phyloP scores from a whole-genome alignment of 345 rosid species.

The Heritiera fomes region DNA sequence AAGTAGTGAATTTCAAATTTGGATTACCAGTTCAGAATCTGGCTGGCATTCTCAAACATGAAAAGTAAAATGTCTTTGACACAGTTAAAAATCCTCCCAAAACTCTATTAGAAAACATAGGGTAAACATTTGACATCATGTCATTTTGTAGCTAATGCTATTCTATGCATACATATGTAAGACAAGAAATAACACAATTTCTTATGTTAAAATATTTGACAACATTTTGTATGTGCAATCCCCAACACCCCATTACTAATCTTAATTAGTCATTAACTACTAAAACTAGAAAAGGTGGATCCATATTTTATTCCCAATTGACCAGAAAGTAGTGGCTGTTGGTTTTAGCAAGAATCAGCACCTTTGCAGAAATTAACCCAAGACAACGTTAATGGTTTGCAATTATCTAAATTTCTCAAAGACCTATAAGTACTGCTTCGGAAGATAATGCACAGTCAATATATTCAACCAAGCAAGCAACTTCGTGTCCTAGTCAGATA shows the following conservation, averaged over 20 bases:
- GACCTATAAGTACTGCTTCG: not conserved
- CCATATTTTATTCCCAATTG: not conserved
- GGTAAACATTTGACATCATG: not conserved
- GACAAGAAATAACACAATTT: not conserved
- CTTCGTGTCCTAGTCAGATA: not conserved
- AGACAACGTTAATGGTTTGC: not conserved
- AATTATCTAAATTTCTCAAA: not conserved
- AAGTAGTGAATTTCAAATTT: not conserved
- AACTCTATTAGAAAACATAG: not conserved
- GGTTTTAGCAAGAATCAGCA: not conserved
- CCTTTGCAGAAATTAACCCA: not conserved
- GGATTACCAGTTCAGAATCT: conserved; percentile 3
- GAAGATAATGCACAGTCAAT: not conserved
- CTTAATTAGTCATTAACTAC: not conserved
- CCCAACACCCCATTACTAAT: not conserved
- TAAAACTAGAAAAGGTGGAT: not conserved
- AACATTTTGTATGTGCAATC: not conserved
- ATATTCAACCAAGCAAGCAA: not conserved
- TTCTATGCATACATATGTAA: not conserved
- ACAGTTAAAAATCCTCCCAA: not conserved
- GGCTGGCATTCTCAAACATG: not conserved
- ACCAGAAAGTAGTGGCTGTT: not conserved
- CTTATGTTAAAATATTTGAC: not conserved
- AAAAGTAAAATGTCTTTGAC: not conserved
- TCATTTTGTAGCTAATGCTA: not conserved